A percentile compares a stretch with the other conserved stretches of the same genome.
phyloP scores from a whole-genome alignment of 2,329 filamentous ascomycete genomes.

The Pyrenophora graminea region DNA sequence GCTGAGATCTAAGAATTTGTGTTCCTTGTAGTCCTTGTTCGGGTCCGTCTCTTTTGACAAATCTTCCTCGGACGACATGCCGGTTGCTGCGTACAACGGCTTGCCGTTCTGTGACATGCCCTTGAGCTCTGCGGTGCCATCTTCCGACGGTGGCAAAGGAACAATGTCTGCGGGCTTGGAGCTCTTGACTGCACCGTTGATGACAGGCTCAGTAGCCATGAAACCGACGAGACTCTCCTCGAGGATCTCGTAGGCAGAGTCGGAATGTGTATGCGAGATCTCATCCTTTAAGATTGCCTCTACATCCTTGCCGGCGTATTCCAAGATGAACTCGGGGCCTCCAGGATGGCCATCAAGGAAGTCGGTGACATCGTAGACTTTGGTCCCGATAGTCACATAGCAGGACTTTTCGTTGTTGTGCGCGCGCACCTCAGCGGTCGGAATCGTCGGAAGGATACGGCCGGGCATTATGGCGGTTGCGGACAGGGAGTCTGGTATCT shows the following conservation, averaged over 20 bases:
- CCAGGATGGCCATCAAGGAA: constrained; percentile 92
- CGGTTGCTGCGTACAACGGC: constrained; percentile 66
- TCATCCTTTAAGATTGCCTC: constrained; percentile 80
- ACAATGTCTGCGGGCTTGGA: constrained; percentile 55
- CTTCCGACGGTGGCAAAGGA: constrained; percentile 56
- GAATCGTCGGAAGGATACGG: constrained; percentile 80
- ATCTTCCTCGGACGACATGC: constrained; percentile 88
- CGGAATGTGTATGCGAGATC: constrained; percentile 81
- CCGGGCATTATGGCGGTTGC: constrained; percentile 67
- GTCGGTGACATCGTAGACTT: constrained; percentile 92
- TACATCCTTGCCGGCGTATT: constrained; percentile 88
- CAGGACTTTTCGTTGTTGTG: constrained; percentile 83
- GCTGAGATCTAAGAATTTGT: constrained; percentile 92
- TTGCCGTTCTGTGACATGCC: constrained; percentile 54
- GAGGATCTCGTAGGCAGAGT: constrained; percentile 93
- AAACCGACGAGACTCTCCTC: constrained; percentile 87
- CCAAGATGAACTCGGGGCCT: constrained; percentile 82
- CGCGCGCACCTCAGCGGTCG: constrained; percentile 75
- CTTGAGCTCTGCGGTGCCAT: constrained; percentile 55
- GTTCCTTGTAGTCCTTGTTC: constrained; percentile 74
- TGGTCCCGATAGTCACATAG: constrained; percentile 87
- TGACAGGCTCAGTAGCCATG: constrained; percentile 64
- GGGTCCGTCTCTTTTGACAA: constrained; percentile 83
- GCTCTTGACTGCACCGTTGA: constrained; percentile 56
- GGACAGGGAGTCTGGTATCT: constrained; percentile 12